Conservation (phyloP, 225 moss, liverwort and hornwort species). For the Polytrichum commune region DNA sequence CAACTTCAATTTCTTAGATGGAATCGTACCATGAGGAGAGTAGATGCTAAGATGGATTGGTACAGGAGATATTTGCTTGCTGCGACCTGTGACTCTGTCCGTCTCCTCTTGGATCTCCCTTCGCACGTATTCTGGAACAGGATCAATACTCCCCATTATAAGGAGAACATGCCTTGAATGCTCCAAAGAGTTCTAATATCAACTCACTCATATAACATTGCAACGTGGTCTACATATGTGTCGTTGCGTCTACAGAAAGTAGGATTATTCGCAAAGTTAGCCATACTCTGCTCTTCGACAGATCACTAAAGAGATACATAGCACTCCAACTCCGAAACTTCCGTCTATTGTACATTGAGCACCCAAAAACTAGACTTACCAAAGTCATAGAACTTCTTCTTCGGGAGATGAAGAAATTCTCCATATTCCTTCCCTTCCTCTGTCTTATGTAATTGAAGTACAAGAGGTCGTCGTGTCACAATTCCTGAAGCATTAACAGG, state of each 20-base stretch:
- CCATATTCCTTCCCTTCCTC: slow-evolving; percentile 64
- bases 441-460: slow-evolving; percentile 82
- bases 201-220: too few species aligned
- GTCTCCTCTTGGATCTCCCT: slow-evolving; percentile 51
- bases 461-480: slow-evolving; percentile 80
- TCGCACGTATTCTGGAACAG: slow-evolving; percentile 36
- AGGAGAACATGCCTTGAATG: background rate
- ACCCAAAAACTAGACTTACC: slow-evolving; percentile 24
- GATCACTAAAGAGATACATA: too few species aligned
- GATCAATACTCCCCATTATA: background rate
- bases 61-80: slow-evolving; percentile 54
- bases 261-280: too few species aligned
- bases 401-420: slow-evolving; percentile 78
- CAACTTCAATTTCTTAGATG: background rate
- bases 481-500: slow-evolving; percentile 37
- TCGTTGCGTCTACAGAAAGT: too few species aligned
- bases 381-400: slow-evolving; percentile 66
- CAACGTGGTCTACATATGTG: too few species aligned
- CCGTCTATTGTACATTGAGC: too few species aligned
- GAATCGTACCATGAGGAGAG: slow-evolving; percentile 43
- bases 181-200: background rate
- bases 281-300: too few species aligned
- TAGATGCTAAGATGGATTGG: slow-evolving; percentile 58
- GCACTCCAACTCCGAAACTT: too few species aligned
- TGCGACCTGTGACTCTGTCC: slow-evolving; percentile 51